Conservation (phyloP, 306 rosid genomes). For the Citrullus amarus region DNA sequence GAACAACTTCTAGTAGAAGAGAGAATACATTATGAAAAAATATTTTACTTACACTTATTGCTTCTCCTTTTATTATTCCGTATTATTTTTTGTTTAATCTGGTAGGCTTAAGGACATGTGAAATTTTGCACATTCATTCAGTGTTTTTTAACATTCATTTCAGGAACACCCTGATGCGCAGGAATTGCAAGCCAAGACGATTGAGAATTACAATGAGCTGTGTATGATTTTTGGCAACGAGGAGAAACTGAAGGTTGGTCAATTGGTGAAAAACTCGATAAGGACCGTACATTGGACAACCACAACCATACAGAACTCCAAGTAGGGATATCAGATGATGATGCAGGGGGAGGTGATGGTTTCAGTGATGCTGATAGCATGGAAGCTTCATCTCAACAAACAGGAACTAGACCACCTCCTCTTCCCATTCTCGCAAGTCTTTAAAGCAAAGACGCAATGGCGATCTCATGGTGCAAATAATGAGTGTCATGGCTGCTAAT, state of each 20-base stretch:
- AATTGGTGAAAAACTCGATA: conserved; percentile 17
- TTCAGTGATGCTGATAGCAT: conserved; percentile 23
- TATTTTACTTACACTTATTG: not conserved
- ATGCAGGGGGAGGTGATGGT: conserved; percentile 21
- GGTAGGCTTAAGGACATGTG: too few relatives aligned
- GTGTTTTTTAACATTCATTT: not conserved
- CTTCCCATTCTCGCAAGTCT: conserved; percentile 32
- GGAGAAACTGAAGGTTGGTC: conserved; percentile 27
- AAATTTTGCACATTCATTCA: too few relatives aligned
- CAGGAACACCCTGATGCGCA: conserved; percentile 35
- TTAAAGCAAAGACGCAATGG: conserved; percentile 23
- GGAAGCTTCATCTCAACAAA: conserved; percentile 39
- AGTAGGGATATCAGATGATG: conserved; percentile 1
- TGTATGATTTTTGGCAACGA: conserved; percentile 37
- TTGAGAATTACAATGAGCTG: conserved; percentile 32
- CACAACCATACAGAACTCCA: conserved; percentile 30
- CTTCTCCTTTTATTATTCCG: not conserved
- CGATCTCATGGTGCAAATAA: conserved; percentile 32
- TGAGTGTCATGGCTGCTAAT: conserved; percentile 44
- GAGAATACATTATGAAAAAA: not conserved
- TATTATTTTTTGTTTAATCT: not conserved
- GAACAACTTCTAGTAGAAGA: not conserved
- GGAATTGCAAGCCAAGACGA: conserved; percentile 20
- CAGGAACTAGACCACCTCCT: conserved; percentile 34
- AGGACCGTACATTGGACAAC: conserved; percentile 14